phyloP scores from a whole-genome alignment of 768 basidiomycete genomes.

The Naganishia friedmannii region DNA sequence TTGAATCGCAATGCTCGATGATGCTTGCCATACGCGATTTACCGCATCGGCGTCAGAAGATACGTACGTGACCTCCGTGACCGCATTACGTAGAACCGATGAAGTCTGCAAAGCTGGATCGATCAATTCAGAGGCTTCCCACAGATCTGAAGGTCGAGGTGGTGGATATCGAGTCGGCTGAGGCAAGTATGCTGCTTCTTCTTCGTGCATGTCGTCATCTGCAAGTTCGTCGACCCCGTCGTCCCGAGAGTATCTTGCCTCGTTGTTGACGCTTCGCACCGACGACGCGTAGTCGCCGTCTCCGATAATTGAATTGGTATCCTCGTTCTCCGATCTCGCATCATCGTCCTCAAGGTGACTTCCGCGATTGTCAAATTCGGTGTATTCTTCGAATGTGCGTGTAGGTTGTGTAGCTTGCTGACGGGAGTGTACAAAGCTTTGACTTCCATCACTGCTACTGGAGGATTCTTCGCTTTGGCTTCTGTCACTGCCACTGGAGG shows the following conservation, averaged over 20 bases:
- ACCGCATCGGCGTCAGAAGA: not conserved
- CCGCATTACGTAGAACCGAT: not conserved
- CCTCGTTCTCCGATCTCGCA: not conserved
- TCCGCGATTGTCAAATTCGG: not conserved
- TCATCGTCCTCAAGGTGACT: not conserved
- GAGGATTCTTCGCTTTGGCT: no score
- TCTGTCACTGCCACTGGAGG: not conserved
- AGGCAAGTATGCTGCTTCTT: no score
- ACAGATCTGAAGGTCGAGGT: not conserved
- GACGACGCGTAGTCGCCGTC: not conserved
- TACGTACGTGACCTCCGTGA: not conserved
- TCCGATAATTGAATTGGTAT: not conserved
- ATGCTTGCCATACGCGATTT: no score
- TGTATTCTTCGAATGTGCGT: not conserved
- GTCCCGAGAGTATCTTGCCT: not conserved
- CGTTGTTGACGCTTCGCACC: not conserved
- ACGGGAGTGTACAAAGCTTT: not conserved
- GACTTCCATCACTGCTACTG: not conserved
- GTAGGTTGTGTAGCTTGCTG: not conserved
- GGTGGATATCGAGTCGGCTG: not conserved
- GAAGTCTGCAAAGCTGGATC: not conserved
- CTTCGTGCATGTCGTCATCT: not conserved
- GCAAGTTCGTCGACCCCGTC: constrained; percentile 7
- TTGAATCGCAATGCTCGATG: not conserved
- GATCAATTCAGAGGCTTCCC: not conserved